phyloP scores from a whole-genome alignment of 225 moss, liverwort and hornwort genomes.

The Asterella californica region DNA sequence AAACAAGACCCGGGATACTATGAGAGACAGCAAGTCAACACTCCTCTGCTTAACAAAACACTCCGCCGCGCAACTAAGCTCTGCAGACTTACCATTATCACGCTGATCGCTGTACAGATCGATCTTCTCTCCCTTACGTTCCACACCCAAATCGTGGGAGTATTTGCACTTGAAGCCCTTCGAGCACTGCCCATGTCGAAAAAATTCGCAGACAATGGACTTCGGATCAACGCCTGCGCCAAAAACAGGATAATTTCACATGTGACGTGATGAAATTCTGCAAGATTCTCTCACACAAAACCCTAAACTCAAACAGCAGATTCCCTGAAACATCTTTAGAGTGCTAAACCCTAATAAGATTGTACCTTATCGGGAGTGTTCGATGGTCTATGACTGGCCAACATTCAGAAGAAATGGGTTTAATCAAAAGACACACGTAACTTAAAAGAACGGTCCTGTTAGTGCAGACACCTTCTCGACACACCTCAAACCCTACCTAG shows the following conservation, averaged over 20 bases:
- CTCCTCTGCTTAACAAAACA: background rate
- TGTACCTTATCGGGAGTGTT: background rate
- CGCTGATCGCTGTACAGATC: constrained; percentile 99
- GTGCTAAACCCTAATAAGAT: background rate
- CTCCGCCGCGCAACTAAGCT: background rate
- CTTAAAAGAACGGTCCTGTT: background rate
- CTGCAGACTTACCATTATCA: constrained; percentile 36
- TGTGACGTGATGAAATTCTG: background rate
- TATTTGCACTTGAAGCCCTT: constrained; percentile 99
- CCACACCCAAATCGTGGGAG: constrained; percentile 95
- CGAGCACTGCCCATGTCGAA: constrained; percentile 89
- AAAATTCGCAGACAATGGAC: constrained; percentile 94
- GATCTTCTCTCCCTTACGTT: constrained; percentile 98
- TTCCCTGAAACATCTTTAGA: background rate
- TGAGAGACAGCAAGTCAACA: background rate
- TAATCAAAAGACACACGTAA: background rate
- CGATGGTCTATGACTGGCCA: background rate
- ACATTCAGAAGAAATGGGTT: background rate
- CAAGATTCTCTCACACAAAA: background rate
- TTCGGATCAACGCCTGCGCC: constrained; percentile 92
- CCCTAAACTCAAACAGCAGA: background rate
- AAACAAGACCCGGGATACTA: no score
- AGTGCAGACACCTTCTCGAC: background rate
- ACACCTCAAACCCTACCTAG: constrained; percentile 13
- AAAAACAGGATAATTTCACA: background rate